These are phyloP conservation scores for Halophytophthora polymorphica DNA, from an alignment of 352 stramenopile genomes.

Conservation along the genomic window DNA sequence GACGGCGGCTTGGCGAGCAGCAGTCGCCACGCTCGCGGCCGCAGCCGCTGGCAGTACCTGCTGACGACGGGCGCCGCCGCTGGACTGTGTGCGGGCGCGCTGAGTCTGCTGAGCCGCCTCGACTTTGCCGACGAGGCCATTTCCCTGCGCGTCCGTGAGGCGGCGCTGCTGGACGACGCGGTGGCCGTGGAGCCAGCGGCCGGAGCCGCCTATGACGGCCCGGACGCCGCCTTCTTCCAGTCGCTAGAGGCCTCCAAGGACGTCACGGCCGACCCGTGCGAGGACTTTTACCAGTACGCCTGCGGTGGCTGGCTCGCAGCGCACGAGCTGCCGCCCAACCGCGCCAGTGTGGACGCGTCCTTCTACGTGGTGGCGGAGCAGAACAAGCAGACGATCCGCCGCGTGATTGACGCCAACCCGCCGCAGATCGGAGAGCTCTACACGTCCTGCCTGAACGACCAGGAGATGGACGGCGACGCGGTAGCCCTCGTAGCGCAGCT, in stretches of 20 bases:
- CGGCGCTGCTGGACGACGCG: neutral
- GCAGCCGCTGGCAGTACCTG: slow-evolving; percentile 17
- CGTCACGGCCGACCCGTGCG: slow-evolving; percentile 49
- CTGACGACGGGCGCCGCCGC: slow-evolving; percentile 1
- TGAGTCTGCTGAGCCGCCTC: slow-evolving; percentile 10
- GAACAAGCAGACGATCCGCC: slow-evolving; percentile 53
- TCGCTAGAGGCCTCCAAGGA: slow-evolving; percentile 51
- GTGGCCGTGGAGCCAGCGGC: neutral
- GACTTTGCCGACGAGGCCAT: slow-evolving; percentile 5
- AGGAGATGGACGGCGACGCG: slow-evolving; percentile 35
- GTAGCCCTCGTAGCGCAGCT: slow-evolving; percentile 37
- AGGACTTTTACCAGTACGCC: slow-evolving; percentile 77
- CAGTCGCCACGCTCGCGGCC: neutral
- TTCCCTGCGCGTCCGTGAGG: neutral
- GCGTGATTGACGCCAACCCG: slow-evolving; percentile 48
- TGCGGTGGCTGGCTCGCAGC: slow-evolving; percentile 67
- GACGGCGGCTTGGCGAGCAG: neutral
- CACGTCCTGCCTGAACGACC: slow-evolving; percentile 42
- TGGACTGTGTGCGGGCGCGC: slow-evolving; percentile 11
- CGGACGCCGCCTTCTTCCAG: slow-evolving; percentile 39
- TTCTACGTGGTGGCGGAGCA: slow-evolving; percentile 46
- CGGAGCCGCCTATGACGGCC: neutral
- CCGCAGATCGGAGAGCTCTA: slow-evolving; percentile 59
- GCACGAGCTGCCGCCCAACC: slow-evolving; percentile 46
- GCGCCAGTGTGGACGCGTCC: slow-evolving; percentile 47